These are phyloP conservation scores for Leishmania gerbilli DNA, from an alignment of 208 protist genomes.

Conservation along the genomic window DNA sequence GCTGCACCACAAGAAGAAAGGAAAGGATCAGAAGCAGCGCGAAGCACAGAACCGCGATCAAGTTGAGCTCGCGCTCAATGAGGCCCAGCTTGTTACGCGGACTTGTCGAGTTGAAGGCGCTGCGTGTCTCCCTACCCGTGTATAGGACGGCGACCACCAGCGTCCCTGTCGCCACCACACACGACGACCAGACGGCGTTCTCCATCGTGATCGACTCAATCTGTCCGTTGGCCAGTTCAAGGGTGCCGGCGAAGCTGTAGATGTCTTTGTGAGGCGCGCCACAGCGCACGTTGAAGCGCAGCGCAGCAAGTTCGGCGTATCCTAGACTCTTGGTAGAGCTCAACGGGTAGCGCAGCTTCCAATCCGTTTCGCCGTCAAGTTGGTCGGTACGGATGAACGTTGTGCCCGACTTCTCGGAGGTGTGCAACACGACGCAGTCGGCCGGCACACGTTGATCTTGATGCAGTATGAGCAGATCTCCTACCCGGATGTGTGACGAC, in stretches of 20 bases:
- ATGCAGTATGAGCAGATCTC: constrained; percentile 93
- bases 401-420: constrained; percentile 93
- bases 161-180: constrained; percentile 94
- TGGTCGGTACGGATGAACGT: constrained; percentile 98
- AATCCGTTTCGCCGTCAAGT: constrained; percentile 99
- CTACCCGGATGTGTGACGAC: constrained; percentile 92
- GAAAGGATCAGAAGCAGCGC: constrained; percentile 62
- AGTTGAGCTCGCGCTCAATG: constrained; percentile 97
- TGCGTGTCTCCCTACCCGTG: constrained; percentile 95
- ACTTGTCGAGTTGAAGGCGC: constrained; percentile 94
- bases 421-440: constrained; percentile 97
- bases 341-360: constrained; percentile 92
- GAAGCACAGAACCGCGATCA: constrained; percentile 93
- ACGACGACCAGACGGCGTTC: constrained; percentile 98
- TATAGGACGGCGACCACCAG: constrained; percentile 88
- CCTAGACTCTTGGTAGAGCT: constrained; percentile 50
- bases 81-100: constrained; percentile 91
- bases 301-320: constrained; percentile 31
- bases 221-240: constrained; percentile 51
- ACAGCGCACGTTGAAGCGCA: constrained; percentile 72
- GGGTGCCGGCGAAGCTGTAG: constrained; percentile 95
- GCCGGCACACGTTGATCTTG: constrained; percentile 95
- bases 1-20: constrained; percentile 61
- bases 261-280: constrained; percentile 95
- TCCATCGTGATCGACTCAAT: constrained; percentile 89